Percentiles rank a stretch among this genome's conserved stretches.
Conservation (phyloP, 164 flowering plant genomes). For the Tetrastigma voinierianum region DNA sequence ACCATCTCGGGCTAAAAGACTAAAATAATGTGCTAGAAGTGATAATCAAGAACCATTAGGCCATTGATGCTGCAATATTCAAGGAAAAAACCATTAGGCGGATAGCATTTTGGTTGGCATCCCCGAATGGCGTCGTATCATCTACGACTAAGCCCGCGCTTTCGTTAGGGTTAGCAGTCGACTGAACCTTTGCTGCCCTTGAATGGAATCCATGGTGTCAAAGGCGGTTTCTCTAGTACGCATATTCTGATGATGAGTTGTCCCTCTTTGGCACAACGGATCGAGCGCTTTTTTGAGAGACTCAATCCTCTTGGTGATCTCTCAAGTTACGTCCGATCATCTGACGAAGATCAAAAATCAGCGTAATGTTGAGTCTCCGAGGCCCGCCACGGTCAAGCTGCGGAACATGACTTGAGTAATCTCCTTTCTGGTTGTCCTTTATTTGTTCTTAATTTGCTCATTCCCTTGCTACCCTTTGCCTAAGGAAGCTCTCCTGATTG, state of each 20-base stretch:
- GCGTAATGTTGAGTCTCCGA: constrained; percentile 14
- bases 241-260: no score
- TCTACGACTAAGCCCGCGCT: constrained; percentile 5
- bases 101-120: constrained; percentile 3
- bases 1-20: no score
- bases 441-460: constrained; percentile 42
- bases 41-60: no score
- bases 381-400: no score
- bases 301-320: constrained; percentile 27
- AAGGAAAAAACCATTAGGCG: constrained; percentile 20
- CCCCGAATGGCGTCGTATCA: constrained; percentile 9
- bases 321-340: constrained; percentile 38
- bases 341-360: constrained; percentile 50
- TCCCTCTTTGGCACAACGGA: neutral
- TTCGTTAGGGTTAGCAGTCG: constrained; percentile 13
- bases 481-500: constrained; percentile 57
- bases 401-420: no score
- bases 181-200: constrained; percentile 16
- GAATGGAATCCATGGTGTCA: constrained; percentile 12
- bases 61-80: no score
- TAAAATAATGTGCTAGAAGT: no score
- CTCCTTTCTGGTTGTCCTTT: constrained; percentile 50
- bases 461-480: constrained; percentile 41
- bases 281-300: neutral
- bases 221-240: neutral